Conservation (phyloP, 495 filamentous ascomycete genomes). For the Rusavskia elegans region DNA sequence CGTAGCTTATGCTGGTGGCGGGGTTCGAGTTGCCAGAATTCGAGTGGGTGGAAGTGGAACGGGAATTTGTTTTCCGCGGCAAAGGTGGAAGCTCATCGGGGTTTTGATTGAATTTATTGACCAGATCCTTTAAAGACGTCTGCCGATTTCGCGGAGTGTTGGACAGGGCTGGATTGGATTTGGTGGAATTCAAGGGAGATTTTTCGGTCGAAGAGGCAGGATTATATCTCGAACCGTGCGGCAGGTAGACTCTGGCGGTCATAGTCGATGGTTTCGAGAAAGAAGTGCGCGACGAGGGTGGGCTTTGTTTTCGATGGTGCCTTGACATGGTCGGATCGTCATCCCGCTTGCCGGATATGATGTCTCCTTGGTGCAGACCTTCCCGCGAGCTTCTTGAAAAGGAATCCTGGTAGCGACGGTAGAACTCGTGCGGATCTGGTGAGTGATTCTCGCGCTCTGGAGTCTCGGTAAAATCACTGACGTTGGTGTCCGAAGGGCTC, state of each 20-base stretch:
- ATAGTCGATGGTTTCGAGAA: neutral
- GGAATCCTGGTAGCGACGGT: slow-evolving; percentile 22
- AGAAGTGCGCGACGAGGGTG: neutral
- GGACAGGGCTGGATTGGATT: slow-evolving; percentile 13
- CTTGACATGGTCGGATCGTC: slow-evolving; percentile 13
- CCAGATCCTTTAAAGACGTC: slow-evolving; percentile 42
- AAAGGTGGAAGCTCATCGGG: slow-evolving; percentile 36
- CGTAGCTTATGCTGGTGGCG: slow-evolving; percentile 14
- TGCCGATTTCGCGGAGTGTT: slow-evolving; percentile 22
- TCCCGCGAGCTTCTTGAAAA: slow-evolving; percentile 13
- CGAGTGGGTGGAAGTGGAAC: slow-evolving; percentile 12
- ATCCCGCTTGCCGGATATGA: slow-evolving; percentile 13
- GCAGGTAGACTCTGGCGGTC: neutral
- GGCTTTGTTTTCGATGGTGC: slow-evolving; percentile 6
- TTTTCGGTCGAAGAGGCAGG: slow-evolving; percentile 17
- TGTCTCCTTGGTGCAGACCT: slow-evolving; percentile 14
- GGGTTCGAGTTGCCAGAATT: slow-evolving; percentile 1
- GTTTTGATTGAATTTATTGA: slow-evolving; percentile 44
- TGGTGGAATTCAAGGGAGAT: slow-evolving; percentile 11
- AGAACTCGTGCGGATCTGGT: slow-evolving; percentile 38
- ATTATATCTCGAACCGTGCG: slow-evolving; percentile 10
- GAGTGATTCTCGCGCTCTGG: slow-evolving; percentile 17
- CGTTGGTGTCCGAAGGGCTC: slow-evolving; percentile 3
- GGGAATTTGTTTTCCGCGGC: slow-evolving; percentile 21
- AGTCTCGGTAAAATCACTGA: slow-evolving; percentile 4